Evolutionary conservation across 2,329 filamentous ascomycete species (phyloP).

Genomic region (Paecilomyces formosus): DNA sequence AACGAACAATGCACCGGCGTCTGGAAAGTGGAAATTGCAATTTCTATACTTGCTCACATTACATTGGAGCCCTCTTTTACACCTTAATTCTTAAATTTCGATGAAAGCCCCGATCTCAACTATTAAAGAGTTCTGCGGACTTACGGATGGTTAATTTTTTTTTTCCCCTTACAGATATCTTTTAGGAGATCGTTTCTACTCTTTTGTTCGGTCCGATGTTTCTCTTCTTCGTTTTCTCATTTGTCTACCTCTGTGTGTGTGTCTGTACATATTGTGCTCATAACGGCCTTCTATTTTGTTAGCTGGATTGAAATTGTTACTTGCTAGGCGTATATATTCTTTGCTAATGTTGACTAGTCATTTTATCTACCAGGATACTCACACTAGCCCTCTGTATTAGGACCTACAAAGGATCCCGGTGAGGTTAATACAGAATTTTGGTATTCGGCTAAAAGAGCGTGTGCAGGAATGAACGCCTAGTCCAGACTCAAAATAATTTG

Average conservation of each 20-base stretch:
- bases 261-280: neutral
- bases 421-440: neutral
- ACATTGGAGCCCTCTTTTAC: neutral
- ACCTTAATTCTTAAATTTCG: neutral
- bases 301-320: neutral
- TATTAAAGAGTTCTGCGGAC: neutral
- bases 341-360: neutral
- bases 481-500: neutral
- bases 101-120: neutral
- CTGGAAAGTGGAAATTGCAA: neutral
- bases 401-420: neutral
- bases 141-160: neutral
- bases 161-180: neutral
- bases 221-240: neutral
- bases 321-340: neutral
- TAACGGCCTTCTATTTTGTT: neutral
- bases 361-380: neutral
- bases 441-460: neutral
- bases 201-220: neutral
- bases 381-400: neutral
- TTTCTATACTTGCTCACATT: neutral
- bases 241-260: no score
- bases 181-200: no score
- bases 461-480: neutral
- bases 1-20: neutral